Percentiles rank a stretch among this genome's conserved stretches.
Evolutionary conservation across 192 early-diverging fungal species (phyloP).

Genomic region (Linderina pennispora): DNA sequence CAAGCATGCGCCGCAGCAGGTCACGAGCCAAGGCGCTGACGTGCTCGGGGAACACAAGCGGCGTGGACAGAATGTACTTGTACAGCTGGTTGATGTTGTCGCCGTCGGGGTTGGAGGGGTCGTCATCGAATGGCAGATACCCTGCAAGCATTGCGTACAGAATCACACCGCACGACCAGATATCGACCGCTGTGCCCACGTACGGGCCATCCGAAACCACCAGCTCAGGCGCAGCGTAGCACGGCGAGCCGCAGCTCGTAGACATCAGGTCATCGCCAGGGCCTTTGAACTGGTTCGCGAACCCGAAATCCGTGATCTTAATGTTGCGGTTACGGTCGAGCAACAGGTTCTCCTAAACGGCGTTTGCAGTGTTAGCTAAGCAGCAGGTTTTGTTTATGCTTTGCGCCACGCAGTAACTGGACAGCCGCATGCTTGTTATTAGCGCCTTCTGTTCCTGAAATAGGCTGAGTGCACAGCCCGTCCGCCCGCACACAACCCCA

Average conservation of each 20-base stretch:
- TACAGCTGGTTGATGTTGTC: constrained; percentile 84
- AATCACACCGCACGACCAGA: constrained; percentile 99
- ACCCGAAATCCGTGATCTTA: constrained; percentile 98
- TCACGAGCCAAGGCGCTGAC: constrained; percentile 71
- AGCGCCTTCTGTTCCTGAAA: too few species aligned
- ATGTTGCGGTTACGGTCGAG: constrained; percentile 88
- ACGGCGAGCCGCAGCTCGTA: constrained; percentile 96
- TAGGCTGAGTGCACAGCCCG: too few species aligned
- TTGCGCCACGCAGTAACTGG: too few species aligned
- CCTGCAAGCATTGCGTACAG: constrained; percentile 90
- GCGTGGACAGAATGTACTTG: constrained; percentile 76
- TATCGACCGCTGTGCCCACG: constrained; percentile 92
- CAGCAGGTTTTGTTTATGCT: too few species aligned
- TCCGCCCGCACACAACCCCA: too few species aligned
- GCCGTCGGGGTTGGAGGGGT: constrained; percentile 82
- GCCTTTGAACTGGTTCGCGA: constrained; percentile 82
- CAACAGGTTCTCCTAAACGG: constrained; percentile 80
- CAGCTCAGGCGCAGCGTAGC: constrained; percentile 98
- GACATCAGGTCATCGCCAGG: constrained; percentile 76
- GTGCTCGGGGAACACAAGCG: constrained; percentile 82
- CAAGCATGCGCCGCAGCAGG: constrained; percentile 82
- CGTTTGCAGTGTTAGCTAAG: too few species aligned
- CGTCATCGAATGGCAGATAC: constrained; percentile 86
- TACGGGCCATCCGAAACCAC: constrained; percentile 96
- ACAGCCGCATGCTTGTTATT: too few species aligned